phyloP scores from a whole-genome alignment of 2,329 filamentous ascomycete species.

The Penicillium sp. region DNA sequence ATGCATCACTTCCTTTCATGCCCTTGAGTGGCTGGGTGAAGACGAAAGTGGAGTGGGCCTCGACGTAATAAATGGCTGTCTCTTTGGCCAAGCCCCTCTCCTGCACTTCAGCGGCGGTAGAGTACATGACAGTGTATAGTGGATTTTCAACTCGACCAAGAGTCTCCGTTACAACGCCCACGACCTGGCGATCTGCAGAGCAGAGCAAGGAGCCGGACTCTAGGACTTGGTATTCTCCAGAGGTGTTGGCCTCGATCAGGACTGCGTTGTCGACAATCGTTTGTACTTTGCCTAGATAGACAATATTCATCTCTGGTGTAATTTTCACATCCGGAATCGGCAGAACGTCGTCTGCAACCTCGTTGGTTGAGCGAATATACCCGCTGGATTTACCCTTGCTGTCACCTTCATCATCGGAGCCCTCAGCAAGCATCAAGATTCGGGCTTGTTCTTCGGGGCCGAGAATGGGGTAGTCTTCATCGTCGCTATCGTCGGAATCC shows the following conservation, averaged over 20 bases:
- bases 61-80: conserved; percentile 70
- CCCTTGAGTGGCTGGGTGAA: conserved; percentile 76
- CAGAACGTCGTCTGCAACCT: conserved; percentile 57
- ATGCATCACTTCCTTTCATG: conserved; percentile 85
- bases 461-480: conserved; percentile 63
- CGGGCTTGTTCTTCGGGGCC: conserved; percentile 76
- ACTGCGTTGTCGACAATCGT: conserved; percentile 71
- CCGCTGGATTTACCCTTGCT: conserved; percentile 42
- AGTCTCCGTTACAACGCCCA: conserved; percentile 78
- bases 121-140: conserved; percentile 75
- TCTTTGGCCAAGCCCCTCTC: conserved; percentile 63
- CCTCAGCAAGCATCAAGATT: conserved; percentile 77
- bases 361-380: conserved; percentile 74
- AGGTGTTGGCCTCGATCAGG: conserved; percentile 69
- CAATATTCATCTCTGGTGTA: conserved; percentile 68
- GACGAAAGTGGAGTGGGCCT: conserved; percentile 71
- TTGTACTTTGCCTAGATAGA: conserved; percentile 68
- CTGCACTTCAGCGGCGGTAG: conserved; percentile 60
- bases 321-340: conserved; percentile 75
- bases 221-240: conserved; percentile 77
- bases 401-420: conserved; percentile 69
- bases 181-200: conserved; percentile 64
- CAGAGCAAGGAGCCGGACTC: conserved; percentile 81
- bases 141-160: conserved; percentile 81
- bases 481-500: conserved; percentile 52